Evolutionary conservation across 2,329 filamentous ascomycete species (phyloP).

Genomic region (Trichoderma atroviride): DNA sequence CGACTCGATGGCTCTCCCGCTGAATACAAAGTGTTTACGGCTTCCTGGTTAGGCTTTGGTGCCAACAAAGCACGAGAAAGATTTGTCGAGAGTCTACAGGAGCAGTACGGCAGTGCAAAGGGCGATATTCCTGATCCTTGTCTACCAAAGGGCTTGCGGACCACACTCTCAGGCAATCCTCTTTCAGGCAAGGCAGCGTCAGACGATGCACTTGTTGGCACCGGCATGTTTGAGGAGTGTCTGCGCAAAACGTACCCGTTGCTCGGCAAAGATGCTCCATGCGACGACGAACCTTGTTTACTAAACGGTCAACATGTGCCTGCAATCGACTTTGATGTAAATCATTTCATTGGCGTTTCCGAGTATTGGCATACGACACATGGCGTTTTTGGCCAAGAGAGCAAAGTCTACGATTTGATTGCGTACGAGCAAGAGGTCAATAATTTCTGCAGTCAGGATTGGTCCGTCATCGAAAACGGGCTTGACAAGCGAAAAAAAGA

Average conservation of each 20-base stretch:
- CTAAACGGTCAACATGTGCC: conserved; percentile 91
- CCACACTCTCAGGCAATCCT: conserved; percentile 69
- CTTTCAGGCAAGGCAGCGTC: conserved; percentile 43
- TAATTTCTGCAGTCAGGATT: conserved; percentile 82
- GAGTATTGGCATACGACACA: conserved; percentile 99
- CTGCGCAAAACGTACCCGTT: conserved; percentile 79
- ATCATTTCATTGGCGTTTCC: conserved; percentile 96
- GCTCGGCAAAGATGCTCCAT: conserved; percentile 85
- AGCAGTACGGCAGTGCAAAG: conserved; percentile 61
- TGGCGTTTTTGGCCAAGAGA: conserved; percentile 79
- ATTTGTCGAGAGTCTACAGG: conserved; percentile 77
- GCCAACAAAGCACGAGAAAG: conserved; percentile 87
- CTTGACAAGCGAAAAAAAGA: conserved; percentile 70
- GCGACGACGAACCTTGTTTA: conserved; percentile 80
- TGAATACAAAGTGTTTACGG: conserved; percentile 91
- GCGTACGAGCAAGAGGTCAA: conserved; percentile 85
- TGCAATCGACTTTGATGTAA: conserved; percentile 94
- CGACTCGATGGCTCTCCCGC: conserved; percentile 74
- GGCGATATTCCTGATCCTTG: conserved; percentile 87
- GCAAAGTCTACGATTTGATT: conserved; percentile 84
- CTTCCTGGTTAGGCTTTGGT: conserved; percentile 97
- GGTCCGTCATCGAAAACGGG: conserved; percentile 72
- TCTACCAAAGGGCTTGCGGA: conserved; percentile 75
- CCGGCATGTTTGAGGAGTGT: conserved; percentile 85
- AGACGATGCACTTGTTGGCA: conserved; percentile 69